Percentiles rank a stretch among this genome's conserved stretches.
Evolutionary conservation across 2,329 filamentous ascomycete genomes (phyloP).

Genomic region (Alternaria sp.): DNA sequence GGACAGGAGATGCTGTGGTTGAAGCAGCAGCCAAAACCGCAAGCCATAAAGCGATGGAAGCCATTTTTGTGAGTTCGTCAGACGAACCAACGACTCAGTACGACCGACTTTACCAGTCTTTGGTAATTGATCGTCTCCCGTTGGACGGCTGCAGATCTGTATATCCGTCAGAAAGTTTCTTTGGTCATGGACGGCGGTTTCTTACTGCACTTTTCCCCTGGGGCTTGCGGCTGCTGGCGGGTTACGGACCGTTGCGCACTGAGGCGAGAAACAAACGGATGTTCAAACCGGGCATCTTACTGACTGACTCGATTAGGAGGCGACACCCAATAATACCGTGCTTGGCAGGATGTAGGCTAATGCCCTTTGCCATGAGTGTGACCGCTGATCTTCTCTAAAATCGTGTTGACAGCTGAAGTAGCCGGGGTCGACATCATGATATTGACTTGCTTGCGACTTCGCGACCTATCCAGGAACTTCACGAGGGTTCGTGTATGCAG

Average conservation of each 20-base stretch:
- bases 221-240: conserved; percentile 12
- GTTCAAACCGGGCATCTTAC: conserved; percentile 12
- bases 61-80: conserved; percentile 24
- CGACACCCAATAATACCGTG: conserved; percentile 14
- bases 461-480: conserved; percentile 8
- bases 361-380: conserved; percentile 15
- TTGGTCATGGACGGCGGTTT: conserved; percentile 3
- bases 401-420: conserved; percentile 10
- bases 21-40: conserved; percentile 35
- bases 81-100: conserved; percentile 6
- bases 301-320: conserved; percentile 14
- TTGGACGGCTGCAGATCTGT: conserved; percentile 21
- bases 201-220: conserved; percentile 14
- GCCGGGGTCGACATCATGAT: conserved; percentile 9
- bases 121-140: conserved; percentile 19
- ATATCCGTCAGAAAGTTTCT: conserved; percentile 18
- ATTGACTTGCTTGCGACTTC: conserved; percentile 1
- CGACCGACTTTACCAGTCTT: conserved; percentile 8
- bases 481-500: neutral
- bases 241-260: conserved; percentile 17
- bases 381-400: conserved; percentile 22
- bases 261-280: conserved; percentile 16
- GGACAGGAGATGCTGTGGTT: conserved; percentile 32
- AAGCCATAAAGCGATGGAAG: conserved; percentile 32
- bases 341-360: conserved; percentile 23